Conservation (phyloP, 805 yeast species). For the Isabelozyma gotoi region DNA sequence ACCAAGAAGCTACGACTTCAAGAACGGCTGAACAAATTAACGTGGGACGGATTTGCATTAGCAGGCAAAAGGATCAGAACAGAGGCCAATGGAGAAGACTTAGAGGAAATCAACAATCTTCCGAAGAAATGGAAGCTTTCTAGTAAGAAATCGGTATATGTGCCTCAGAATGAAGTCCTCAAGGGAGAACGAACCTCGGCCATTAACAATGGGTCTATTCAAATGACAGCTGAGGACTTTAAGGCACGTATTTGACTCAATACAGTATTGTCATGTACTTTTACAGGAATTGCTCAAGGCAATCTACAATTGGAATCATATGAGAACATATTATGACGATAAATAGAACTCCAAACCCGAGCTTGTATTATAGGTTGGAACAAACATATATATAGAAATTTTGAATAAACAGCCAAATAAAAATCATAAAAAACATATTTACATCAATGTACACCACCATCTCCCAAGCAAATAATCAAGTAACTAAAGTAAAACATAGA, state of each 20-base stretch:
- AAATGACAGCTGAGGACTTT: neutral
- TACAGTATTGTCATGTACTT: too few species aligned
- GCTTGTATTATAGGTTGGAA: neutral
- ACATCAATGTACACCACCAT: neutral
- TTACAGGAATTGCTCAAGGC: too few species aligned
- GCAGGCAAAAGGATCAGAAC: neutral
- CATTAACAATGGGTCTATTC: conserved; percentile 1
- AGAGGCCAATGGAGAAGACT: neutral
- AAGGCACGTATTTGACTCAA: too few species aligned
- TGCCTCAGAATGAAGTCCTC: neutral
- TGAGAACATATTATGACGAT: too few species aligned
- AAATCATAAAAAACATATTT: neutral
- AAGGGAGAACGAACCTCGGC: conserved; percentile 1
- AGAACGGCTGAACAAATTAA: conserved; percentile 1
- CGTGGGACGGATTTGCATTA: neutral
- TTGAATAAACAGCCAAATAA: neutral
- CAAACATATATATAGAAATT: neutral
- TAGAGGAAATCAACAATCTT: neutral
- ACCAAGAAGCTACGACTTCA: conserved; percentile 1
- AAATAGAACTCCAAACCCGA: neutral
- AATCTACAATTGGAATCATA: too few species aligned
- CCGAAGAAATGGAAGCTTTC: neutral
- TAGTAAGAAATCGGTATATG: neutral
- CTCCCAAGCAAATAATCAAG: neutral
- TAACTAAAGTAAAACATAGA: neutral